Percentiles rank a stretch among this genome's conserved stretches.
These are phyloP conservation scores for Tribonema minus DNA, from an alignment of 108 stramenopile genomes.

Conservation along the genomic window DNA sequence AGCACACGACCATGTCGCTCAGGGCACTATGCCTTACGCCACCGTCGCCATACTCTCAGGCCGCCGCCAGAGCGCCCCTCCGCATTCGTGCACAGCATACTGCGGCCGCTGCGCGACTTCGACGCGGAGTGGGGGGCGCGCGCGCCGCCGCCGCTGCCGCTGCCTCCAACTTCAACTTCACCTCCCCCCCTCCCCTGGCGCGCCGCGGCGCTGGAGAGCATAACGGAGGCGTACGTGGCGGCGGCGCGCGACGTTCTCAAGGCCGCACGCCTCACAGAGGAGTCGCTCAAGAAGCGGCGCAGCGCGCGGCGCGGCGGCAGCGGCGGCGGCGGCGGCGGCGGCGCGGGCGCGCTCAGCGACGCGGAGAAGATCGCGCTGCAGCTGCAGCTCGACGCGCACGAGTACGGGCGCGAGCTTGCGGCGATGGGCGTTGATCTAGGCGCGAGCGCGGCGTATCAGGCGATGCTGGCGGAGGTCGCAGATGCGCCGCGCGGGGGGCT, in stretches of 20 bases:
- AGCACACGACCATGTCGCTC: too few relatives aligned
- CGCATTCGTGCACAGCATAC: conserved; percentile 37
- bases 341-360: conserved; percentile 7
- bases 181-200: background rate
- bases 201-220: background rate
- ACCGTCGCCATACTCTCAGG: too few relatives aligned
- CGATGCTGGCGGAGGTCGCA: background rate
- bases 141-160: too few relatives aligned
- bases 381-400: conserved; percentile 23
- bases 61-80: conserved; percentile 45
- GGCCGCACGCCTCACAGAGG: conserved; percentile 29
- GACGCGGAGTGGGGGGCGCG: conserved; percentile 5
- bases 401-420: conserved; percentile 12
- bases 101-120: conserved; percentile 38
- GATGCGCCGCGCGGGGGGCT: too few relatives aligned
- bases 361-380: conserved; percentile 45
- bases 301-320: conserved; percentile 1
- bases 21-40: too few relatives aligned
- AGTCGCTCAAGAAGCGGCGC: conserved; percentile 34
- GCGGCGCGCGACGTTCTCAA: conserved; percentile 8
- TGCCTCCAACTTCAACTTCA: background rate
- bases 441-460: background rate
- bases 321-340: background rate
- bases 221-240: conserved; percentile 1
- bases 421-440: conserved; percentile 9